These are phyloP conservation scores for Oenanthe javanica DNA, from an alignment of 140 eudicot species.

Conservation along the genomic window DNA sequence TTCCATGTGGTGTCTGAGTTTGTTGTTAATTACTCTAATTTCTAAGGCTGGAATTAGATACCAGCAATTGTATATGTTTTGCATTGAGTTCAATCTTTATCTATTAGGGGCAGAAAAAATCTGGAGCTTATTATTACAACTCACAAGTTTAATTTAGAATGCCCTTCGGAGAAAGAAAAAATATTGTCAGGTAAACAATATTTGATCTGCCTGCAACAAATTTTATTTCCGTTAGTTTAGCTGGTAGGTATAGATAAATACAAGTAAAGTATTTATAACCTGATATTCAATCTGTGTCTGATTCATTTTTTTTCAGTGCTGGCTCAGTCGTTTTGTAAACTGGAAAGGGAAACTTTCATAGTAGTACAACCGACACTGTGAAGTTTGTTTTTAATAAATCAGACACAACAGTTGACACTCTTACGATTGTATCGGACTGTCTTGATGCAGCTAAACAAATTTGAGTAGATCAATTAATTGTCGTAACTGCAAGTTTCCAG, in stretches of 20 bases:
- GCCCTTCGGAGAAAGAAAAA: not conserved
- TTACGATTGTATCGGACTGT: conserved; percentile 52
- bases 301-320: conserved; percentile 35
- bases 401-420: conserved; percentile 52
- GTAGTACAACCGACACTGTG: conserved; percentile 48
- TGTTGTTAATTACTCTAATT: not conserved
- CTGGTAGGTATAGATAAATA: not conserved
- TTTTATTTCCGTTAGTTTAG: conserved; percentile 9
- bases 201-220: not conserved
- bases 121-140: not conserved
- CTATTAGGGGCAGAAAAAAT: not conserved
- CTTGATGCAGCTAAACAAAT: conserved; percentile 51
- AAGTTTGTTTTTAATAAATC: conserved; percentile 68
- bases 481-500: conserved; percentile 52
- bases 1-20: not conserved
- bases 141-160: not conserved
- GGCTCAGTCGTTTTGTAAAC: conserved; percentile 71
- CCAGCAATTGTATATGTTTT: not conserved
- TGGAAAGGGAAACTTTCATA: conserved; percentile 76
- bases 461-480: conserved; percentile 29
- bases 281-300: not conserved
- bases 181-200: not conserved
- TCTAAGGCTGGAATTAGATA: not conserved
- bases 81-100: not conserved
- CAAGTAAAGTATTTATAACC: not conserved